Base-by-base conservation (phyloP, 1,284 basidiomycete genomes). In the Apiotrichum veenhuisii region DNA sequence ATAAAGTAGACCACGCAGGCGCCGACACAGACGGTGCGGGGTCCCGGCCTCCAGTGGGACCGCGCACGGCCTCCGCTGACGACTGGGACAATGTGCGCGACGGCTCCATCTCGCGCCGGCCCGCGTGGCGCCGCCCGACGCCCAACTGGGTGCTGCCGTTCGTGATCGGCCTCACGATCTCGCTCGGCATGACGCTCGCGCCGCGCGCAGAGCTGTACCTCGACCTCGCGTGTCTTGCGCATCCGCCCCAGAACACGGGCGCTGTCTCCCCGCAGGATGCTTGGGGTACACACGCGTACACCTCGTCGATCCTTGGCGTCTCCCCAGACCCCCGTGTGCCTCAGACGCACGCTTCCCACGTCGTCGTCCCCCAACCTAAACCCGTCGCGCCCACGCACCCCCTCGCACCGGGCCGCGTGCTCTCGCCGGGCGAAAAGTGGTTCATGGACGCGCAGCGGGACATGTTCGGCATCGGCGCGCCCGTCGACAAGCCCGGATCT, bases 211-310 rank as follows among this genome's bases (percentile, higher is more conserved):
- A 77, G 61, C 54, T 77, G 17, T 70, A 62, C 50, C 69, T 76
- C 62, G 73, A 74, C 55, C 60, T 77, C 17, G 74, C 72, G 17
- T 77, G 76, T 63, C 58, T 76, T n/a, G 67, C 71, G 2, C 70
- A 76, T 58, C 75, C 75, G 11, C 76, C 76, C 5, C 43, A 52
- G 23, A 57, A 33, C 37, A 37, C 42, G 34, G 61, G 55, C 33
- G 54, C 64, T 41, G 63, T 71, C 46, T 12, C 3, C 3, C 25
- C 9, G 12, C 25, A 44, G 17, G 8, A 37, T 37, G 9, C 30
- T 30, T 12, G 30, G 12, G 30, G 37, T 9, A n/a, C 3, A 8
- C 17, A 38, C 37, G 17, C 37, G 4, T 3, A n/a, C 18, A 38
- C 3, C 37, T n/a, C 2, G 37, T n/a, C 37, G 34, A 14, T 17